Evolutionary conservation across 1,284 basidiomycete genomes (phyloP), one percentile per base, ranked within the genome.

Genomic region (Tilletia walkeri): DNA sequence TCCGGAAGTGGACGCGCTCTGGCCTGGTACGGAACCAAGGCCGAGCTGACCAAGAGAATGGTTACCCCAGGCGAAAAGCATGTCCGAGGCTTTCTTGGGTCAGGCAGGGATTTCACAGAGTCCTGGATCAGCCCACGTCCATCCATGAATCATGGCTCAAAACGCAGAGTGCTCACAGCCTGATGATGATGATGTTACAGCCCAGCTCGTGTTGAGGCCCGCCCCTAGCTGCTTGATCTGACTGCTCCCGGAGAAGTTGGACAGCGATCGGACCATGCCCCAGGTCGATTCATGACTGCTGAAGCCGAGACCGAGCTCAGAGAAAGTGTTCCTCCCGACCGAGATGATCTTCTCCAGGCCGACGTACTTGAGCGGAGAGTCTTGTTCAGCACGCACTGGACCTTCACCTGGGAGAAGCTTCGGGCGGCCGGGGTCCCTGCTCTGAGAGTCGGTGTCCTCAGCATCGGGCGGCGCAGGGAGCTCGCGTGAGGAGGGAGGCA

Each of bases 231-330:
- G 36, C 36, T 63, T 63, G 59, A 63, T 63, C 59, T 41, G 30
- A 18, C 20, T 9, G 36, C 59, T 63, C 7, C 59, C 59, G 18
- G 36, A 10, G n/a, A 63, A 63, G 36, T 63, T 63, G 59, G 30
- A 10, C 30, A 38, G 30, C 3, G 67, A 63, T 16, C 50, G 59
- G 20, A 53, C 48, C 68, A 69, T 69, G 48, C 68, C 68, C 68
- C 68, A 69, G 30, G 68, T 63, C 30, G 16, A 16, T 30, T 69
- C 68, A 24, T 65, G 50, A 38, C 39, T 45, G n/a, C 49, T 38
- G 54, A 69, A 69, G 38, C 68, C 68, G 48, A 69, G 54, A 34
- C 68, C 68, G 20, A 69, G 65, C 38, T 69, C 54, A 9, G 38
- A 53, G 39, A 63, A 50, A 30, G 68, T 65, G 16, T 69, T 69